Conservation (phyloP, 495 filamentous ascomycete species). For the Letharia columbiana region DNA sequence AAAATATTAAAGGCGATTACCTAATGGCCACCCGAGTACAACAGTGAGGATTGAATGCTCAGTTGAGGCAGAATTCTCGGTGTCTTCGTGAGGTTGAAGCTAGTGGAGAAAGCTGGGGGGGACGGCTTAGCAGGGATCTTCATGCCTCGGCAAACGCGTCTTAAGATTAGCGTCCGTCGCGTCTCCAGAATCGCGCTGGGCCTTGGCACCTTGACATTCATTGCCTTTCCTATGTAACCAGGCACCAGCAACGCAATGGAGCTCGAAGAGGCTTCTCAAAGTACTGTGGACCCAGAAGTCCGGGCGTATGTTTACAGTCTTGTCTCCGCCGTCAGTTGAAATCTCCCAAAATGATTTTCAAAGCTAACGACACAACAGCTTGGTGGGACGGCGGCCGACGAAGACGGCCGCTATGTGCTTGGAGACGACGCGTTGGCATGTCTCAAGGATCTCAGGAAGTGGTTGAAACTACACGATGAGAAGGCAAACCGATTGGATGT, state of each 20-base stretch:
- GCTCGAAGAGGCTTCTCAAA: conserved; percentile 15
- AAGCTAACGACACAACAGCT: conserved; percentile 48
- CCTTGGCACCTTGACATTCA: neutral
- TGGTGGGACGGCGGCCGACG: conserved; percentile 73
- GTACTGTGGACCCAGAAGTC: conserved; percentile 63
- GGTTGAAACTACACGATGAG: conserved; percentile 91
- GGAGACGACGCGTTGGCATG: conserved; percentile 91
- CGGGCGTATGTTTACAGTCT: conserved; percentile 85
- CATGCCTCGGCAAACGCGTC: conserved; percentile 14
- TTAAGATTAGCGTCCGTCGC: conserved; percentile 17
- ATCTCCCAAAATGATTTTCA: neutral
- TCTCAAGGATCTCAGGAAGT: conserved; percentile 84
- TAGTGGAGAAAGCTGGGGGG: neutral
- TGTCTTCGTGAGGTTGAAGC: neutral
- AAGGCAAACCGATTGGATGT: conserved; percentile 93
- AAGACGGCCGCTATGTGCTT: conserved; percentile 74
- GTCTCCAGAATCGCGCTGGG: neutral
- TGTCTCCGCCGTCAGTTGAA: conserved; percentile 70
- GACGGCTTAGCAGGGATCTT: neutral
- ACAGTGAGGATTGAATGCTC: neutral
- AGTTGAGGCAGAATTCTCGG: neutral
- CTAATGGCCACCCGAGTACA: too few relatives aligned
- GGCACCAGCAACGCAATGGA: conserved; percentile 17
- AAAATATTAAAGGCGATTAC: neutral
- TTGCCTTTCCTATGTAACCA: neutral